Conservation (phyloP, 2,329 filamentous ascomycete species). For the Pestalotiopsis sp. region DNA sequence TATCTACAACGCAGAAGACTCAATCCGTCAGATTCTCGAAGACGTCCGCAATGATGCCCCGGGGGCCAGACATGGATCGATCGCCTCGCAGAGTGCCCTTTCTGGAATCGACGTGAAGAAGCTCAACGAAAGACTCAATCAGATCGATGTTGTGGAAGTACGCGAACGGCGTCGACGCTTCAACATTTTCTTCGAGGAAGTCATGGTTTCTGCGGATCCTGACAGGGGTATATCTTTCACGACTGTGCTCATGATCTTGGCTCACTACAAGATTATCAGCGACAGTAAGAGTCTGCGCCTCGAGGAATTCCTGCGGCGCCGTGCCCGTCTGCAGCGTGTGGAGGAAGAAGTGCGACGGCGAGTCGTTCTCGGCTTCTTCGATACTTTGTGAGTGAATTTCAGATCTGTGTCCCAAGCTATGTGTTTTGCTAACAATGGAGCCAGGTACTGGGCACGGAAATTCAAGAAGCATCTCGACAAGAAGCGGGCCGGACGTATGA, state of each 20-base stretch:
- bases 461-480: constrained; percentile 77
- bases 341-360: constrained; percentile 92
- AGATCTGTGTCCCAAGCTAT: neutral
- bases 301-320: constrained; percentile 90
- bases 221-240: constrained; percentile 91
- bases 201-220: constrained; percentile 88
- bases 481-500: constrained; percentile 77
- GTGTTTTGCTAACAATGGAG: constrained; percentile 4
- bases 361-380: constrained; percentile 91
- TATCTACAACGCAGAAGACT: constrained; percentile 90
- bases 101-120: constrained; percentile 72
- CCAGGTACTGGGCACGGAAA: constrained; percentile 76
- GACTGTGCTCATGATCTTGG: constrained; percentile 88
- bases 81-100: constrained; percentile 52
- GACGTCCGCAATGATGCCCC: constrained; percentile 68
- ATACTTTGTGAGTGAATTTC: constrained; percentile 67
- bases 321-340: constrained; percentile 87
- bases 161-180: constrained; percentile 75
- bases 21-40: constrained; percentile 83
- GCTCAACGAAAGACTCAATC: constrained; percentile 71
- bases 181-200: constrained; percentile 96
- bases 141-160: constrained; percentile 76
- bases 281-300: constrained; percentile 95
- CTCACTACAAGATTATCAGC: constrained; percentile 98
- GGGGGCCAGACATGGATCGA: constrained; percentile 54